Evolutionary conservation across 2,329 filamentous ascomycete genomes (phyloP).

Genomic region (Karstenula rhodostoma): DNA sequence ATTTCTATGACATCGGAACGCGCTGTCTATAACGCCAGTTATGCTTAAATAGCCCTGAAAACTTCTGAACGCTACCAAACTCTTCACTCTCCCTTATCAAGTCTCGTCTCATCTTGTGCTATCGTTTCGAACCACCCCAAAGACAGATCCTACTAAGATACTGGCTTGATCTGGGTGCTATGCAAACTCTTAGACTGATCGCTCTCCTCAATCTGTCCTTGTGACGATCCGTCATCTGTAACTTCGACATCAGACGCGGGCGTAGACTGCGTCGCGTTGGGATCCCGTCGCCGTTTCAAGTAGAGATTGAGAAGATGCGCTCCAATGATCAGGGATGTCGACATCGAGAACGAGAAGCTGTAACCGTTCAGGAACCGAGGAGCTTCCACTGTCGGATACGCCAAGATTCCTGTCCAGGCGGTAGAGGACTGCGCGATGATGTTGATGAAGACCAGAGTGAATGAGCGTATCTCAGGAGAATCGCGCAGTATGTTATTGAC

Average conservation of each 20-base stretch:
- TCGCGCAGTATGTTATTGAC: constrained; percentile 60
- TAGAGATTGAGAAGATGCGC: constrained; percentile 1
- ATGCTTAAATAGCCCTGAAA: not conserved
- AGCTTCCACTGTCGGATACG: constrained; percentile 58
- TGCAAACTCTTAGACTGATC: not conserved
- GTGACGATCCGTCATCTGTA: not conserved
- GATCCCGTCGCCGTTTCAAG: not conserved
- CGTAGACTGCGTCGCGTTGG: not conserved
- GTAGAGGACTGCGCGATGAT: constrained; percentile 63
- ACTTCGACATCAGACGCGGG: not conserved
- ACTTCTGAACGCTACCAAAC: not conserved
- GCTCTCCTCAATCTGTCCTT: not conserved
- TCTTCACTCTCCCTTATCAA: not conserved
- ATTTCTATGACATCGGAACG: no score
- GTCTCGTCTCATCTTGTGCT: not conserved
- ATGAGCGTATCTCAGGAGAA: constrained; percentile 57
- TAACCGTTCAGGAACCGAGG: constrained; percentile 55
- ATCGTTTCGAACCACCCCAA: not conserved
- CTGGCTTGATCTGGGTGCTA: not conserved
- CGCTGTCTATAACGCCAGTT: not conserved
- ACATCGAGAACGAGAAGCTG: constrained; percentile 38
- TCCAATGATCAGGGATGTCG: not conserved
- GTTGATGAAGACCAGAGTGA: constrained; percentile 62
- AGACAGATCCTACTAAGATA: not conserved
- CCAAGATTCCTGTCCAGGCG: constrained; percentile 64